phyloP scores from a whole-genome alignment of 2,329 filamentous ascomycete genomes.

The Acrodontium crateriforme region DNA sequence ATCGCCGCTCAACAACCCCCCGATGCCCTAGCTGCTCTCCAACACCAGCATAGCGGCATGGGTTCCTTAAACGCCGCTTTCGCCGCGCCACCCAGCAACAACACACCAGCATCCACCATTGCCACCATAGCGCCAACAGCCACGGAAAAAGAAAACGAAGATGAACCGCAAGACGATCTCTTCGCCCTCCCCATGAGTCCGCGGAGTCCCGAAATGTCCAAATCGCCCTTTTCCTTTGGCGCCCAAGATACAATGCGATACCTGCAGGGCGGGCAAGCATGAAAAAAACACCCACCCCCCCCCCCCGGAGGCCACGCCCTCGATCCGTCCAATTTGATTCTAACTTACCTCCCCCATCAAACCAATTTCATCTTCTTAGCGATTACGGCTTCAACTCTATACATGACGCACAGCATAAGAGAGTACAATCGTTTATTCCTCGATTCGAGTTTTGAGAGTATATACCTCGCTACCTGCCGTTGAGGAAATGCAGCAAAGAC shows the following conservation, averaged over 20 bases:
- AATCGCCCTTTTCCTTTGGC: constrained; percentile 59
- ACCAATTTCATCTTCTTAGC: too few species aligned
- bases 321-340: too few species aligned
- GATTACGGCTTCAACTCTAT: too few species aligned
- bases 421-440: too few species aligned
- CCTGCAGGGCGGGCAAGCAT: constrained; percentile 10
- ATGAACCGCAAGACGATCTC: constrained; percentile 61
- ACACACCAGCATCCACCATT: neutral
- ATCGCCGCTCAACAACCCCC: constrained; percentile 17
- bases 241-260: constrained; percentile 26
- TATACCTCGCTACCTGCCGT: too few species aligned
- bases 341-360: too few species aligned
- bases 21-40: constrained; percentile 25
- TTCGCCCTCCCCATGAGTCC: constrained; percentile 83
- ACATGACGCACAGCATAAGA: too few species aligned
- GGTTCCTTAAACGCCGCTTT: constrained; percentile 30
- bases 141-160: constrained; percentile 19
- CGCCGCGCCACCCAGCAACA: constrained; percentile 14
- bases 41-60: constrained; percentile 25
- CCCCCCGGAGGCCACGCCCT: too few species aligned
- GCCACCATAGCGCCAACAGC: neutral
- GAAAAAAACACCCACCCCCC: too few species aligned
- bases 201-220: constrained; percentile 71
- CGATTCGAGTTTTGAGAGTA: too few species aligned
- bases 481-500: too few species aligned